Conservation (phyloP, 2,329 filamentous ascomycete genomes). For the Hortaea werneckii region DNA sequence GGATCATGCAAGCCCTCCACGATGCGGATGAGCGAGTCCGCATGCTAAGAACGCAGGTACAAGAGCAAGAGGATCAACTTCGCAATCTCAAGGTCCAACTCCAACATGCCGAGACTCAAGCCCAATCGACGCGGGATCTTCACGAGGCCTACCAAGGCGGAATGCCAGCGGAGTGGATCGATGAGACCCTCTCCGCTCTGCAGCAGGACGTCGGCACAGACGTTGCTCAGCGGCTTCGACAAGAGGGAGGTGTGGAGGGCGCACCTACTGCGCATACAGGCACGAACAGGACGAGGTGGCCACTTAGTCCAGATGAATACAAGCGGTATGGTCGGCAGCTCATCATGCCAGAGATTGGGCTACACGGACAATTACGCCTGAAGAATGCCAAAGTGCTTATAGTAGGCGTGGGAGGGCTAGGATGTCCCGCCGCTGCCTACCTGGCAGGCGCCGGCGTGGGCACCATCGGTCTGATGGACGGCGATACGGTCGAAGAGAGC, state of each 20-base stretch:
- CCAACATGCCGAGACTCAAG: slow-evolving; percentile 31
- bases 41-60: slow-evolving; percentile 33
- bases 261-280: background rate
- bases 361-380: slow-evolving; percentile 67
- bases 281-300: slow-evolving; percentile 45
- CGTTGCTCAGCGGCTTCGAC: slow-evolving; percentile 11
- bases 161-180: slow-evolving; percentile 32
- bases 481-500: slow-evolving; percentile 75
- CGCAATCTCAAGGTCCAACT: slow-evolving; percentile 31
- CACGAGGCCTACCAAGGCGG: slow-evolving; percentile 26
- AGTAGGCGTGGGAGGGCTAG: slow-evolving; percentile 79
- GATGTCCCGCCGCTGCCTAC: slow-evolving; percentile 88
- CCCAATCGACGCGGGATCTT: background rate
- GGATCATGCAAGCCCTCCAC: background rate
- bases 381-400: slow-evolving; percentile 63
- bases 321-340: slow-evolving; percentile 82
- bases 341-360: slow-evolving; percentile 72
- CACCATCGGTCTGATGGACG: slow-evolving; percentile 73
- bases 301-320: slow-evolving; percentile 63
- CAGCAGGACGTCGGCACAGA: slow-evolving; percentile 6
- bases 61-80: slow-evolving; percentile 32
- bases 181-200: slow-evolving; percentile 26
- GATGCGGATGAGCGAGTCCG: slow-evolving; percentile 19
- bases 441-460: slow-evolving; percentile 82
- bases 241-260: slow-evolving; percentile 9